Evolutionary conservation across 1,139 yeast genomes (phyloP), one percentile per base, ranked within the genome.

Genomic region (Pichia sp.): DNA sequence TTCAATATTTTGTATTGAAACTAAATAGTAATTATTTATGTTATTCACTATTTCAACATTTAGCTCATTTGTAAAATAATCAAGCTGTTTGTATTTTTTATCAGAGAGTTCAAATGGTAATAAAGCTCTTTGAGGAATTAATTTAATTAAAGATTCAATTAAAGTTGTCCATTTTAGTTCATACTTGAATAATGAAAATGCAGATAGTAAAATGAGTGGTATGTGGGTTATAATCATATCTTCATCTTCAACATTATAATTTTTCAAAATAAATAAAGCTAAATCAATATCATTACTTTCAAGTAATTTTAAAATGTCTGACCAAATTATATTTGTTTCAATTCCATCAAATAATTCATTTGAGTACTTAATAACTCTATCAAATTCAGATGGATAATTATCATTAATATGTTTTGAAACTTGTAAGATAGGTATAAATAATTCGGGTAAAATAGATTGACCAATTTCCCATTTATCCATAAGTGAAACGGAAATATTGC

Each of bases 401-500:
- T 59, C 58, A 27, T 48, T 45, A 4, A 66, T 66, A 18, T 53
- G 56, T 48, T 62, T 65, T 55, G 70, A 76, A 56, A 67, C 73
- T 53, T 64, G 67, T 51, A 91, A 68, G 6, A 87, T 72, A 0
- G 95, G 91, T 0, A 79, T 69, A 48, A 91, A 78, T n/a, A 90
- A 67, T 33, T 70, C 68, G 0, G 96, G 95, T 0, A 90, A 81
- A 1, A 91, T 72, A 30, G 77, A 67, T 27, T 83, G 81, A 16
- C 96, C 93, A 41, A 93, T 83, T 67, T 93, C 98, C 98, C 98
- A 93, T 58, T 89, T 79, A 64, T 93, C 98, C 81, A 90, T 80
- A 7, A 90, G 75, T 7, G 95, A 79, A 5, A 84, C 71, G 2
- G 88, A 75, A 11, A 90, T 81, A 53, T 76, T 80, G 59, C 81